phyloP scores from a whole-genome alignment of 2,329 filamentous ascomycete genomes.

The Stenocarpella maydis region DNA sequence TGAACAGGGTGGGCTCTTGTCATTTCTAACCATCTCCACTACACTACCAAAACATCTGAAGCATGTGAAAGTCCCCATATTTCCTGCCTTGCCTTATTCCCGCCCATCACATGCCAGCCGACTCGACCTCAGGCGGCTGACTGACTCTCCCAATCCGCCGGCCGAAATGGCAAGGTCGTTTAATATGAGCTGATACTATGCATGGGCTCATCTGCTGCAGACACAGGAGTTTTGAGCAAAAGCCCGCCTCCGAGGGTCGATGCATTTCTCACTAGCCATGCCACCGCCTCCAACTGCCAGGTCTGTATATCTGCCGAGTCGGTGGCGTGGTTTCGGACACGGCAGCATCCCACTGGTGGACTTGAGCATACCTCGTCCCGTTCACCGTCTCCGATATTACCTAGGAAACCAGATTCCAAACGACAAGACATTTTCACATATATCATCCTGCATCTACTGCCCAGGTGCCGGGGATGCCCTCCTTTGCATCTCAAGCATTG shows the following conservation, averaged over 20 bases:
- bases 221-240: background rate
- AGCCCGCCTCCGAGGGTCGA: background rate
- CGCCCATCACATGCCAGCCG: conserved; percentile 11
- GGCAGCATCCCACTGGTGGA: background rate
- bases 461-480: too few species aligned
- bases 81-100: conserved; percentile 1
- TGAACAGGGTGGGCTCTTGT: conserved; percentile 17
- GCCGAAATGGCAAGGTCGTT: background rate
- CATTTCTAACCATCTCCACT: background rate
- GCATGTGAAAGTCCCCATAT: conserved; percentile 34
- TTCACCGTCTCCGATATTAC: too few species aligned
- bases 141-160: background rate
- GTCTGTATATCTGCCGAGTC: background rate
- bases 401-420: too few species aligned
- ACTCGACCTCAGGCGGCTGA: too few species aligned
- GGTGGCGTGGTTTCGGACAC: background rate
- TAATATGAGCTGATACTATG: background rate
- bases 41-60: too few species aligned
- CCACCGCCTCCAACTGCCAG: background rate
- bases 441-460: too few species aligned
- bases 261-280: background rate
- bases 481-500: too few species aligned
- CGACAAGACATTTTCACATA: too few species aligned
- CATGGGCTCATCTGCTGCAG: background rate
- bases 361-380: too few species aligned